These are phyloP conservation scores for Podospora appendiculata DNA, from an alignment of 495 filamentous ascomycete genomes.

Conservation along the genomic window DNA sequence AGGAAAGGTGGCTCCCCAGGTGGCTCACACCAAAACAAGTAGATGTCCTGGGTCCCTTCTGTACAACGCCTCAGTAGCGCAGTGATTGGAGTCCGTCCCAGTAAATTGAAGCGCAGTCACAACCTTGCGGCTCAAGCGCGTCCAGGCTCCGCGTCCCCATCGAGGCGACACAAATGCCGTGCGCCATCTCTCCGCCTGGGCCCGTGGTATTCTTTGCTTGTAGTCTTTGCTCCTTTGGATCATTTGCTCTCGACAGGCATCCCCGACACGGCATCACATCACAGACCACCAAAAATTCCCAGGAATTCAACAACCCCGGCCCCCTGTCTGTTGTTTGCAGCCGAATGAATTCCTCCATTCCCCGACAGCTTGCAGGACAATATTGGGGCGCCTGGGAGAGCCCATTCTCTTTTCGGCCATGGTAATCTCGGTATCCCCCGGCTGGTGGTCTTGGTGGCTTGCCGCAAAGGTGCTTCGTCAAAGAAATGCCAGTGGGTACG, in stretches of 20 bases:
- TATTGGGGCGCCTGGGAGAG: slow-evolving; percentile 15
- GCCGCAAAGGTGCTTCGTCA: slow-evolving; percentile 2
- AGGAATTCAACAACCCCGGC: slow-evolving; percentile 2
- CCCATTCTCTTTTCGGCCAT: slow-evolving; percentile 11
- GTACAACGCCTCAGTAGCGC: too few relatives aligned
- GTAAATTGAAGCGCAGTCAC: too few relatives aligned
- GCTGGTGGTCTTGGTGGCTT: neutral
- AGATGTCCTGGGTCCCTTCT: too few relatives aligned
- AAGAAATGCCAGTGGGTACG: neutral
- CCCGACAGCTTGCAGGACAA: slow-evolving; percentile 25
- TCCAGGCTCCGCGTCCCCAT: too few relatives aligned
- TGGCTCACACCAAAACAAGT: too few relatives aligned
- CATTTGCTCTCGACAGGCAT: neutral
- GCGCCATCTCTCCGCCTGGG: too few relatives aligned
- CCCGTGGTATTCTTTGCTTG: neutral
- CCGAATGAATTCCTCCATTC: slow-evolving; percentile 6
- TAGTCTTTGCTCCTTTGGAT: neutral
- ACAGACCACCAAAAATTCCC: neutral
- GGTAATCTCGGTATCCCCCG: slow-evolving; percentile 18
- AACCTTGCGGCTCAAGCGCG: too few relatives aligned
- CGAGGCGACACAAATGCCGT: too few relatives aligned
- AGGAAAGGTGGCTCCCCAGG: too few relatives aligned
- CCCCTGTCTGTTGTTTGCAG: slow-evolving; percentile 1
- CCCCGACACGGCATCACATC: neutral
- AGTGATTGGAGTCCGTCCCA: too few relatives aligned